Evolutionary conservation across 2,329 filamentous ascomycete genomes (phyloP), one percentile per base, ranked within the genome.

Genomic region (Epicoccum sorghinum): DNA sequence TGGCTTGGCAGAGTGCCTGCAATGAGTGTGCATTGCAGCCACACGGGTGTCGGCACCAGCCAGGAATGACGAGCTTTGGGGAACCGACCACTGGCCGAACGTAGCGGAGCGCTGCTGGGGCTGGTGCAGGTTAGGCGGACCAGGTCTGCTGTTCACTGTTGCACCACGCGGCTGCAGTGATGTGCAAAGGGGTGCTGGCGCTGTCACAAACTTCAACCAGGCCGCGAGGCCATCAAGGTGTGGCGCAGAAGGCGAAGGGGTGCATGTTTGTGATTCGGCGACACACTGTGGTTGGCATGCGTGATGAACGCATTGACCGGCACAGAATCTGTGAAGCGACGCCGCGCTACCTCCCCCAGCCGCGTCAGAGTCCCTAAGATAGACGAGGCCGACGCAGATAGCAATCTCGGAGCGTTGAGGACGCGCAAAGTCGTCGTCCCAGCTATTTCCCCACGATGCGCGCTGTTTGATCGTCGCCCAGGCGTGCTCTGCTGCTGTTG

Each of bases 1-100:
- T n/a, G 38, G 41, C 65, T 67, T 67, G 66, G 65, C 63, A 44
- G 42, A 35, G 33, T 49, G 51, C 38, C 42, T 49, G 57, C 42
- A 47, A 48, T 57, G 46, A 60, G 47, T 27, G 12, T 52, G 44
- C 47, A 12, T 33, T 18, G 40, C 45, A 44, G 45, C 44, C 48
- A 33, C 27, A 36, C 54, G 54, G 54, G 10, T 48, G 22, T 52
- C 54, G 54, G 54, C 54, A 57, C 48, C 14, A 18, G 30, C 48
- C 24, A 36, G 52, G 47, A 47, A 56, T 56, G 52, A 43, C 47
- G 39, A 54, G 45, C 29, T 6, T 9, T 24, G 38, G 35, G 22
- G 32, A 44, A 44, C 44, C 40, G 42, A 36, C 37, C 52, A 38
- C 52, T 47, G 38, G 39, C 22, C 44, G 39, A 22, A 30, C 32